Base-by-base conservation (phyloP, 768 basidiomycete genomes). In the Austroboletus eburneus region DNA sequence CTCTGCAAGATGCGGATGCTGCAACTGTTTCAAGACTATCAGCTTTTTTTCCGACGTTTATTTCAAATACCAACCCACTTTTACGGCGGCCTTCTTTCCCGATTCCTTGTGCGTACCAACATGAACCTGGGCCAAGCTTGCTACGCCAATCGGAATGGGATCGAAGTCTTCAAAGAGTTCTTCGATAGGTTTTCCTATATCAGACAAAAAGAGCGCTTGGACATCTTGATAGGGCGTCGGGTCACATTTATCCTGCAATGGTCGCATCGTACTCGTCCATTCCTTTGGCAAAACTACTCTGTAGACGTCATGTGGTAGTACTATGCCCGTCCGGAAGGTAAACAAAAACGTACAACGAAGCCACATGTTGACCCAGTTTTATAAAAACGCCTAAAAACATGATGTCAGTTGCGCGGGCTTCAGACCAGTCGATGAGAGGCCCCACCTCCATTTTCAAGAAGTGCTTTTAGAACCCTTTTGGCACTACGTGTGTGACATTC, bases 101-200 rank as follows among this genome's bases (percentile, higher is more conserved):
- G 85, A 82, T 39, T 78, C 72, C 42, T 79, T 78, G 51, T 90
- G 82, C 13, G 68, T 77, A 4, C 83, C 96, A 17, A 86, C 78
- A 66, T 98, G 96, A 14, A 98, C 96, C 66, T 99, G 96, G 5
- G 96, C 96, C 30, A 97, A 69, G 57, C 91, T 95, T 12, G 96
- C 96, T 14, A 97, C 92, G 3, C 96, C 96, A 37, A 98, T 89
- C 7, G 96, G 96, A 16, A 74, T 70, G 5, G 82, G 81, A 55
- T 96, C 83, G 60, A 98, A 95, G 49, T 91, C 80, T 12, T 81
- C 79, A 58, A 98, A 97, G 25, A 92, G 65, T 17, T 88, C 85
- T 2, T 75, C 70, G 30, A 96, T 77, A 0, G 80, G 72, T 32
- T 67, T 62, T 7, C 87, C 91, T 65, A 92, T 85, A 63, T 98